Percentiles rank a stretch among this genome's conserved stretches.
Conservation (phyloP, 768 basidiomycete genomes). For the Mycena vulgaris region DNA sequence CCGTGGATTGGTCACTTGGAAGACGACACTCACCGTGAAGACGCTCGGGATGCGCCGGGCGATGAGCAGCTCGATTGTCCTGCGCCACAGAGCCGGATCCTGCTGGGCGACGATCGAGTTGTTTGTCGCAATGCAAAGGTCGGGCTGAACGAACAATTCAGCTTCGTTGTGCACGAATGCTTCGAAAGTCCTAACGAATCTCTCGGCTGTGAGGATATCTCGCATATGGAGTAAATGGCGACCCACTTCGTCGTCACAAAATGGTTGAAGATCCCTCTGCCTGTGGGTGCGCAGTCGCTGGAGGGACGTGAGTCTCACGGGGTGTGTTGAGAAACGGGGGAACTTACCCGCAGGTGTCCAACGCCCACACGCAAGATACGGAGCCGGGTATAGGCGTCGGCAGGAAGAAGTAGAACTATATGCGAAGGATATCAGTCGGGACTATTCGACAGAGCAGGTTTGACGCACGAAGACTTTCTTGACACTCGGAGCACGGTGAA, state of each 20-base stretch:
- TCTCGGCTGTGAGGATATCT: not conserved
- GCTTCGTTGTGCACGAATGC: slow-evolving; percentile 26
- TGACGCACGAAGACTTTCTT: slow-evolving; percentile 12
- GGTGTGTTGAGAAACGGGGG: not conserved
- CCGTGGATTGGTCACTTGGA: not conserved
- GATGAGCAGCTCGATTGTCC: slow-evolving; percentile 21
- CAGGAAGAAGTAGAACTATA: slow-evolving; percentile 19
- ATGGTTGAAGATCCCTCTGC: slow-evolving; percentile 1
- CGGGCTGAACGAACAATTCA: slow-evolving; percentile 21
- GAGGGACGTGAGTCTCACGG: not conserved
- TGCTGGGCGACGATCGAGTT: not conserved
- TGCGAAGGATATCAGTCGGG: not conserved
- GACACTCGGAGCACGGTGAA: slow-evolving; percentile 16
- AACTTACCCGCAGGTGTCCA: slow-evolving; percentile 13
- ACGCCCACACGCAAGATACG: not conserved
- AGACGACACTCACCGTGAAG: slow-evolving; percentile 16
- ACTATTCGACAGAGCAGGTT: not conserved
- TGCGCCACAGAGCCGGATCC: slow-evolving; percentile 16
- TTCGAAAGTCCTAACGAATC: slow-evolving; percentile 15
- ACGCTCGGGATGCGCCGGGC: slow-evolving; percentile 20
- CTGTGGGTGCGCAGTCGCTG: slow-evolving; percentile 1
- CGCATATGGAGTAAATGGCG: not conserved
- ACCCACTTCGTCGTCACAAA: not conserved
- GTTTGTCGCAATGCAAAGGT: slow-evolving; percentile 22
- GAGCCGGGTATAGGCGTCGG: not conserved